Conservation (phyloP, 495 filamentous ascomycete species). For the Penicillium ochrochloron region DNA sequence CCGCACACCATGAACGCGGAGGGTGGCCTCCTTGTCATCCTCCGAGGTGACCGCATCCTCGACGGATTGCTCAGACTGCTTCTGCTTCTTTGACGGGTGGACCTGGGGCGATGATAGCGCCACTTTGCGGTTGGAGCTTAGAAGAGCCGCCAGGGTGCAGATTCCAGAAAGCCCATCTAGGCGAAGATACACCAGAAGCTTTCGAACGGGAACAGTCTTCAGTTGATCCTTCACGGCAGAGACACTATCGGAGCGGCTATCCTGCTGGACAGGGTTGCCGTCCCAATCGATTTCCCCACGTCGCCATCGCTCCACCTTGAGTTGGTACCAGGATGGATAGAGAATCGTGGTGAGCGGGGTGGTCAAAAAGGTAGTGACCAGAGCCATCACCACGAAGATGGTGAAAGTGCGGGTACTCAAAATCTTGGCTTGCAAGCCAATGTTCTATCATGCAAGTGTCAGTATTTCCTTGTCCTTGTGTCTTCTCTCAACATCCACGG, state of each 20-base stretch:
- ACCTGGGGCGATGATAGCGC: slow-evolving; percentile 42
- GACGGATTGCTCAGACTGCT: slow-evolving; percentile 28
- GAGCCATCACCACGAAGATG: slow-evolving; percentile 98
- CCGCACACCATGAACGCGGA: slow-evolving; percentile 85
- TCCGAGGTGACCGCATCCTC: slow-evolving; percentile 35
- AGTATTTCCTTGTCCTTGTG: background rate
- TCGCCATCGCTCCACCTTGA: slow-evolving; percentile 88
- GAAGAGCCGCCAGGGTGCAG: slow-evolving; percentile 80
- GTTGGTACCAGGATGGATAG: slow-evolving; percentile 89
- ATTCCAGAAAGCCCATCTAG: slow-evolving; percentile 87
- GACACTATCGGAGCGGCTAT: slow-evolving; percentile 42
- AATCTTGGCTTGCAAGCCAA: slow-evolving; percentile 90
- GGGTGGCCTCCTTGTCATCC: slow-evolving; percentile 43
- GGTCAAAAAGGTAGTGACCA: slow-evolving; percentile 90
- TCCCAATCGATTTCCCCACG: slow-evolving; percentile 95
- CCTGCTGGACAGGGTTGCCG: slow-evolving; percentile 59
- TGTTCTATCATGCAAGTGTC: slow-evolving; percentile 64
- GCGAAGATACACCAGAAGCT: slow-evolving; percentile 72
- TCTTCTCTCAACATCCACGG: background rate
- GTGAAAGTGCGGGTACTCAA: slow-evolving; percentile 88
- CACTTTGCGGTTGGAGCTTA: slow-evolving; percentile 44
- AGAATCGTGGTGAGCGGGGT: slow-evolving; percentile 78
- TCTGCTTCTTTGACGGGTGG: slow-evolving; percentile 51
- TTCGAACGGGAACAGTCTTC: slow-evolving; percentile 42
- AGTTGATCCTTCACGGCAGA: slow-evolving; percentile 51